phyloP scores from a whole-genome alignment of 2,329 filamentous ascomycete genomes.

The Aspergillus aculeatus region DNA sequence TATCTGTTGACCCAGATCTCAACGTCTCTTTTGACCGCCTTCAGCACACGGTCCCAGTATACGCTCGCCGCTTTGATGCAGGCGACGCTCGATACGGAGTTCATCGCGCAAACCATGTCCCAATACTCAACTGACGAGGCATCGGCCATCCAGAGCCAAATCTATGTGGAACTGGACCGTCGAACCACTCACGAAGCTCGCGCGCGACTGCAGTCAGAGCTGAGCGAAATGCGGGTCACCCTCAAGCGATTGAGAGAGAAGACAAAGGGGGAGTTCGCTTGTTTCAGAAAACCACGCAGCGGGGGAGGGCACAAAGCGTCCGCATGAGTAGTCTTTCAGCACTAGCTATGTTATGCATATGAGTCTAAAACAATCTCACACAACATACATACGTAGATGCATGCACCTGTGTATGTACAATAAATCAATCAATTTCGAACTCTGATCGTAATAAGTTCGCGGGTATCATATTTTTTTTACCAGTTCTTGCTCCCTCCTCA shows the following conservation, averaged over 20 bases:
- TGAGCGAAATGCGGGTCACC: slow-evolving; percentile 84
- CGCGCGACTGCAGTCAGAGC: slow-evolving; percentile 74
- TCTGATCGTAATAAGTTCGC: slow-evolving; percentile 11
- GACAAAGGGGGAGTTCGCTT: slow-evolving; percentile 83
- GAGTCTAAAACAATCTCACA: background rate
- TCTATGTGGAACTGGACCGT: slow-evolving; percentile 86
- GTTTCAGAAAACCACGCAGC: slow-evolving; percentile 66
- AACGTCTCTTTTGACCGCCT: slow-evolving; percentile 75
- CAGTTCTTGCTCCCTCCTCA: slow-evolving; percentile 9
- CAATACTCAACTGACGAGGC: slow-evolving; percentile 85
- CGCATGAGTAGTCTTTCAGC: slow-evolving; percentile 10
- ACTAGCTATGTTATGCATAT: slow-evolving; percentile 1
- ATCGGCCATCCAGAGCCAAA: slow-evolving; percentile 77
- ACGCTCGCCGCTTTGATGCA: slow-evolving; percentile 85
- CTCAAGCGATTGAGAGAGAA: slow-evolving; percentile 80
- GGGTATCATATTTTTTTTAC: slow-evolving; percentile 20
- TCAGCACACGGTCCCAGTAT: slow-evolving; percentile 67
- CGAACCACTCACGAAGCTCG: slow-evolving; percentile 87
- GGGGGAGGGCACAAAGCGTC: slow-evolving; percentile 24
- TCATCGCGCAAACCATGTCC: slow-evolving; percentile 87
- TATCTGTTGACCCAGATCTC: slow-evolving; percentile 83
- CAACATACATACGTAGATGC: background rate
- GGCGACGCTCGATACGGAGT: slow-evolving; percentile 95
- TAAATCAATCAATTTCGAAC: background rate
- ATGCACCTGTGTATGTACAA: background rate